Percentiles rank a stretch among this genome's conserved stretches.
phyloP scores from a whole-genome alignment of 129 eudicot genomes.

The Silybum marianum region DNA sequence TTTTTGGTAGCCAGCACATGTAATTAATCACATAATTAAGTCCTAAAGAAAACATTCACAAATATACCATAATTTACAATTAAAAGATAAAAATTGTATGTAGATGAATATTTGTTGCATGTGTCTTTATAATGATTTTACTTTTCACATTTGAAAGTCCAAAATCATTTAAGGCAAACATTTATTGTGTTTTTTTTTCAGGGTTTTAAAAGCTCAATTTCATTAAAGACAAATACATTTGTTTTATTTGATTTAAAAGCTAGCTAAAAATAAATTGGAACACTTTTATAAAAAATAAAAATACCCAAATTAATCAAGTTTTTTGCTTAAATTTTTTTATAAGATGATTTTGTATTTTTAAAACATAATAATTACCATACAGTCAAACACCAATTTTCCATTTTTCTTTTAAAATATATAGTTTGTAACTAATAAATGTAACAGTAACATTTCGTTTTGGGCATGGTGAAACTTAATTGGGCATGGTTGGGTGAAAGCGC shows the following conservation, averaged over 20 bases:
- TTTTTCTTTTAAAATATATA: not conserved
- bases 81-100: not conserved
- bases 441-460: conserved; percentile 6
- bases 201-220: not conserved
- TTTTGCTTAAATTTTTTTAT: not conserved
- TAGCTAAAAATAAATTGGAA: not conserved
- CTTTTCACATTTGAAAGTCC: not conserved
- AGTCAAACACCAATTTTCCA: not conserved
- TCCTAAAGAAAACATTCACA: not conserved
- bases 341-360: not conserved
- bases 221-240: not conserved
- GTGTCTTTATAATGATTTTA: not conserved
- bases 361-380: not conserved
- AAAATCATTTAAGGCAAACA: not conserved
- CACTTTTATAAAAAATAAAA: not conserved
- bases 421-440: conserved; percentile 18
- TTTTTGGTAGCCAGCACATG: not conserved
- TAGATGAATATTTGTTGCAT: not conserved
- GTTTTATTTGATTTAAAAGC: not conserved
- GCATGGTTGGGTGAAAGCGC: conserved; percentile 13
- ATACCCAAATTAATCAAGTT: not conserved
- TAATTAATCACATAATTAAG: not conserved
- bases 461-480: conserved; percentile 2
- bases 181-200: not conserved
- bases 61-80: not conserved